Percentiles rank a stretch among this genome's conserved stretches.
Conservation (phyloP, 768 basidiomycete species). For the Suillus alpinus region DNA sequence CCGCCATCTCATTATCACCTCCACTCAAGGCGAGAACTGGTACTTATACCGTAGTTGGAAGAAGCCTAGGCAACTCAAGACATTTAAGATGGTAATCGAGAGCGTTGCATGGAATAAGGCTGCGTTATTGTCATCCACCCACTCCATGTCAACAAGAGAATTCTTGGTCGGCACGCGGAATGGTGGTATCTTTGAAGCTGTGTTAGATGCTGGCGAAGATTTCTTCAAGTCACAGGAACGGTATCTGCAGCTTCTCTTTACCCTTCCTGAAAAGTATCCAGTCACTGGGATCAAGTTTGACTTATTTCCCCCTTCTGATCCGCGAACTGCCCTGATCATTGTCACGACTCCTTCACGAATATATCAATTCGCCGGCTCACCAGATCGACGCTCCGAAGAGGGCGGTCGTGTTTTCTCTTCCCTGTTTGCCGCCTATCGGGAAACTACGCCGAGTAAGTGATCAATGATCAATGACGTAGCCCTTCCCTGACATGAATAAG, state of each 20-base stretch:
- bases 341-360: slow-evolving; percentile 85
- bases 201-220: slow-evolving; percentile 88
- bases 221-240: slow-evolving; percentile 89
- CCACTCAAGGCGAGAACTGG: slow-evolving; percentile 89
- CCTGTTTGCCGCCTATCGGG: slow-evolving; percentile 72
- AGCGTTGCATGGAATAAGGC: slow-evolving; percentile 89
- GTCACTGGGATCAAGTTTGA: slow-evolving; percentile 86
- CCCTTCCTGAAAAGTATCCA: slow-evolving; percentile 76
- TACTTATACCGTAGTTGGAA: slow-evolving; percentile 82
- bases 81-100: slow-evolving; percentile 85
- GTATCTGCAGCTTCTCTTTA: slow-evolving; percentile 69
- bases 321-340: slow-evolving; percentile 65
- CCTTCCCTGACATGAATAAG: slow-evolving; percentile 41
- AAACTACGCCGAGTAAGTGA: slow-evolving; percentile 75
- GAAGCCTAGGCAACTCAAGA: slow-evolving; percentile 76
- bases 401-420: slow-evolving; percentile 70
- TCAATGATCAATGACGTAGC: not conserved
- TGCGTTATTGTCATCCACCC: slow-evolving; percentile 57
- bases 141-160: slow-evolving; percentile 76
- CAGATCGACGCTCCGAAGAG: slow-evolving; percentile 71
- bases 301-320: slow-evolving; percentile 63
- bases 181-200: slow-evolving; percentile 84
- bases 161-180: slow-evolving; percentile 83
- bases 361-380: slow-evolving; percentile 80
- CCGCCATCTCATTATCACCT: slow-evolving; percentile 84